A percentile compares a stretch with the other conserved stretches of the same genome.
These are phyloP conservation scores for Bryoerythrophyllum caledonicum DNA, from an alignment of 225 moss, liverwort and hornwort species.

Conservation along the genomic window DNA sequence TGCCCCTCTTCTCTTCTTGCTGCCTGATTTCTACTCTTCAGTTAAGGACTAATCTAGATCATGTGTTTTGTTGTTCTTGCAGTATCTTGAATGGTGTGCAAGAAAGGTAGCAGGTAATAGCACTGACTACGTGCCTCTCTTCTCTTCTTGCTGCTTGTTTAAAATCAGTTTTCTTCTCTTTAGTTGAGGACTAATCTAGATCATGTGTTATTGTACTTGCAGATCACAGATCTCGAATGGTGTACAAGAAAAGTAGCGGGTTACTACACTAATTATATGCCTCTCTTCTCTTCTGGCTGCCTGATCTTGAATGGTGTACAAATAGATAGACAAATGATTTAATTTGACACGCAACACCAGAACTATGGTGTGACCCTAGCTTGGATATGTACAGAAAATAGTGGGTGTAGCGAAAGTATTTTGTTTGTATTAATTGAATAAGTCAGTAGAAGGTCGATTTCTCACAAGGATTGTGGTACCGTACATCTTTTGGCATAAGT, in stretches of 20 bases:
- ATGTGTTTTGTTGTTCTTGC: not conserved
- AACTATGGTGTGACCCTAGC: constrained; percentile 7
- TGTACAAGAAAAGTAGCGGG: not conserved
- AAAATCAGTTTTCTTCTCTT: too few species aligned
- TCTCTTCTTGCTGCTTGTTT: not conserved
- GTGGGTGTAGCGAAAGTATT: not conserved
- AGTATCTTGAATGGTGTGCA: not conserved
- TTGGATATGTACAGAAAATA: not conserved
- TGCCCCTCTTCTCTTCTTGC: not conserved
- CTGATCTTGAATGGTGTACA: not conserved
- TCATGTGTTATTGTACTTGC: not conserved
- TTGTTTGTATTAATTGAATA: not conserved
- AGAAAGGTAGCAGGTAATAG: not conserved
- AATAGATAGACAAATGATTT: too few species aligned
- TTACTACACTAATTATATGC: too few species aligned
- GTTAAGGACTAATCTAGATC: too few species aligned
- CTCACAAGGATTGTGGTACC: not conserved
- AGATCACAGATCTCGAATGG: constrained; percentile 2
- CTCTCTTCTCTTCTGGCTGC: too few species aligned
- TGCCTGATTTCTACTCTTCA: too few species aligned
- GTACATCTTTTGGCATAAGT: not conserved
- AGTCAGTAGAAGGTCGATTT: not conserved
- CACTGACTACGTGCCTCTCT: not conserved
- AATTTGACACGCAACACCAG: not conserved
- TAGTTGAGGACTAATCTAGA: too few species aligned